A percentile compares a stretch with the other conserved stretches of the same genome.
Evolutionary conservation across 192 early-diverging fungal species (phyloP).

Genomic region (Helicostylum pulchrum): DNA sequence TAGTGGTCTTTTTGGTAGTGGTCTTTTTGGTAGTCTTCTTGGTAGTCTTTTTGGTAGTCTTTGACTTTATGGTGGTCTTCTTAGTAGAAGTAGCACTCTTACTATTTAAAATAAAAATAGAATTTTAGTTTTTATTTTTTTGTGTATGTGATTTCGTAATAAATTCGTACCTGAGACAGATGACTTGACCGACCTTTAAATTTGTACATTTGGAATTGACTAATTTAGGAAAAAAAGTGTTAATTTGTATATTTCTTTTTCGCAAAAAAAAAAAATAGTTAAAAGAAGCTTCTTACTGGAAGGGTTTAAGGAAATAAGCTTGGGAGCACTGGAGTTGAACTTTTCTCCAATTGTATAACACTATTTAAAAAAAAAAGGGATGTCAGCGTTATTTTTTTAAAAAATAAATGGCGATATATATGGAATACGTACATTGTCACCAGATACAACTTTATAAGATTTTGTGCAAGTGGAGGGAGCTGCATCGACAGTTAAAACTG

Average conservation of each 20-base stretch:
- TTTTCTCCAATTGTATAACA: neutral
- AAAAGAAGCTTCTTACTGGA: neutral
- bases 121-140: neutral
- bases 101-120: neutral
- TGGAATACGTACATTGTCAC: conserved; percentile 4
- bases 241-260: too few relatives aligned
- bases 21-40: neutral
- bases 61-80: neutral
- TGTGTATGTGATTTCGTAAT: neutral
- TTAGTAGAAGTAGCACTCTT: neutral
- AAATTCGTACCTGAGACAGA: conserved; percentile 3
- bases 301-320: conserved; percentile 1
- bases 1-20: neutral
- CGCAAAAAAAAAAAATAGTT: too few relatives aligned
- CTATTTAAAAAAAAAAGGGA: neutral
- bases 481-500: neutral
- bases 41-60: neutral
- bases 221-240: neutral
- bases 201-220: conserved; percentile 4
- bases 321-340: neutral
- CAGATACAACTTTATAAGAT: neutral
- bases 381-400: neutral
- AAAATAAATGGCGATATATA: neutral
- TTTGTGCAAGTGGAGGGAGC: neutral
- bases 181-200: neutral